These are phyloP conservation scores for Solanum infundibuliforme DNA, from an alignment of 257 asterid genomes.

Conservation along the genomic window DNA sequence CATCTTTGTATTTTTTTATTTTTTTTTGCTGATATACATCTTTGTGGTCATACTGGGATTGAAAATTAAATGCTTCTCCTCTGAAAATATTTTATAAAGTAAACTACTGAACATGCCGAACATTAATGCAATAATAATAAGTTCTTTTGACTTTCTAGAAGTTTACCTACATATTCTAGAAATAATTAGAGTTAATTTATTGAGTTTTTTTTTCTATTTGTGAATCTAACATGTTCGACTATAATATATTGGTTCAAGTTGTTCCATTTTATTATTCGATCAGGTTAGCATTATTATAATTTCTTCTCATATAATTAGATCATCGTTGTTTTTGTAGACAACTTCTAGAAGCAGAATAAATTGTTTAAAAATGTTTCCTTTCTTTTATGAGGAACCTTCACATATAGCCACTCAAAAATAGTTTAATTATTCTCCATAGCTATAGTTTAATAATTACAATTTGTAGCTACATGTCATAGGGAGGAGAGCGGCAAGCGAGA, in stretches of 20 bases:
- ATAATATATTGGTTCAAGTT: background rate
- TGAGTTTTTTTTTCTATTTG: background rate
- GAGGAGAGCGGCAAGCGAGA: no score
- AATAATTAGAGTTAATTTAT: background rate
- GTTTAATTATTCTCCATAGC: no score
- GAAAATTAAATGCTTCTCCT: background rate
- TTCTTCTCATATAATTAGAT: background rate
- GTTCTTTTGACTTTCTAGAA: background rate
- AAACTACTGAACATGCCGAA: background rate
- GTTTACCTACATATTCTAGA: background rate
- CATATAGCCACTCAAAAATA: no score
- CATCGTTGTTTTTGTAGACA: background rate
- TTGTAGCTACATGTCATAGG: no score
- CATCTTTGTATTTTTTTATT: background rate
- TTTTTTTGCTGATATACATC: background rate
- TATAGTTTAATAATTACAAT: no score
- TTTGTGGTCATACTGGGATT: background rate
- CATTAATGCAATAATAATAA: background rate
- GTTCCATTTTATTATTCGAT: background rate
- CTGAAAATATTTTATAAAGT: background rate
- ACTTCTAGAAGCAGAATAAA: background rate
- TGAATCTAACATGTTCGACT: background rate
- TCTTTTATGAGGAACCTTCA: no score
- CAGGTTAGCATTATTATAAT: background rate
- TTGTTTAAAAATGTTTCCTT: background rate